Percentiles rank a stretch among this genome's conserved stretches.
These are phyloP conservation scores for Leccinellum albellum DNA, from an alignment of 768 basidiomycete species.

Conservation along the genomic window DNA sequence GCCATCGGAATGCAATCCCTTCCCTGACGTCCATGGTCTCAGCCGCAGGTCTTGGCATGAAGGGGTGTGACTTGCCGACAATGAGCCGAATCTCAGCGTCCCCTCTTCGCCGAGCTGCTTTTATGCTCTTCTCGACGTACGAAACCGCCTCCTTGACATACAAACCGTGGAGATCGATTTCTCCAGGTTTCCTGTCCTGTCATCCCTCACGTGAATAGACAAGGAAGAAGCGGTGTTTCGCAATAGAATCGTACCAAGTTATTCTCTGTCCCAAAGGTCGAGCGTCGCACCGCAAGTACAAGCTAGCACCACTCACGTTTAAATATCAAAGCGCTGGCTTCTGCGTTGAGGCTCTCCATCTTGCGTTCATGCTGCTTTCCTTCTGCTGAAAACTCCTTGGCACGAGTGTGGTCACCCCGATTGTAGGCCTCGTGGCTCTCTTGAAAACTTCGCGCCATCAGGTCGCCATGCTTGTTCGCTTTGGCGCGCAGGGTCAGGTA, in stretches of 20 bases:
- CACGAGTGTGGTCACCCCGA: conserved; percentile 67
- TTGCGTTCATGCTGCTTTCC: conserved; percentile 75
- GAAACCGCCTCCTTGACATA: conserved; percentile 91
- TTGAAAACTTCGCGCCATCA: conserved; percentile 69
- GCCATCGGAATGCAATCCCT: conserved; percentile 78
- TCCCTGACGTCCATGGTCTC: conserved; percentile 43
- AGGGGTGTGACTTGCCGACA: conserved; percentile 58
- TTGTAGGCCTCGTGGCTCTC: conserved; percentile 74
- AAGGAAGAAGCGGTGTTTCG: neutral
- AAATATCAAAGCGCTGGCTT: conserved; percentile 90
- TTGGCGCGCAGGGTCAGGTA: conserved; percentile 68
- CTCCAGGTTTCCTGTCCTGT: conserved; percentile 65
- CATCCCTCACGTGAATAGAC: neutral
- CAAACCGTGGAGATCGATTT: conserved; percentile 87
- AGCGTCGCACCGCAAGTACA: neutral
- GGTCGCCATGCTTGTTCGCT: conserved; percentile 76
- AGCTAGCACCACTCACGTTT: conserved; percentile 41
- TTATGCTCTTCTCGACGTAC: conserved; percentile 66
- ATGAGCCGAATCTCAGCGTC: conserved; percentile 71
- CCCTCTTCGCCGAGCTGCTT: conserved; percentile 60
- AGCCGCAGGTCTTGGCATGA: neutral
- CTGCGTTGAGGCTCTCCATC: conserved; percentile 74
- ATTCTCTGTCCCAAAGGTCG: conserved; percentile 48
- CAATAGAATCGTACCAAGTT: conserved; percentile 49
- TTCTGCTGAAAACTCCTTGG: conserved; percentile 77